phyloP scores from a whole-genome alignment of 2,329 filamentous ascomycete species.

The Elsinoe australis region DNA sequence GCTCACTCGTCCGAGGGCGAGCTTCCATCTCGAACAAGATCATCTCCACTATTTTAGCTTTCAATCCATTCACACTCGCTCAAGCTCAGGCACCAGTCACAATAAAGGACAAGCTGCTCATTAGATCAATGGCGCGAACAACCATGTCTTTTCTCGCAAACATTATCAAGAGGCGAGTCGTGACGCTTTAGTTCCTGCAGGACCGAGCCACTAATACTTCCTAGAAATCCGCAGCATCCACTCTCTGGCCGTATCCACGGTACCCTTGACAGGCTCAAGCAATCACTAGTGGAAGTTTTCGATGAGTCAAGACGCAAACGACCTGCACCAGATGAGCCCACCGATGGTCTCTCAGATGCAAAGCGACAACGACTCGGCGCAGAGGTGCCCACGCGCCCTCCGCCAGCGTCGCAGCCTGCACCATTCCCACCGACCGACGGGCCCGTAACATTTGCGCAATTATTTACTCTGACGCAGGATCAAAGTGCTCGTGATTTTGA shows the following conservation, averaged over 20 bases:
- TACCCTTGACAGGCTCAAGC: conserved; percentile 74
- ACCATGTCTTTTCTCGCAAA: conserved; percentile 76
- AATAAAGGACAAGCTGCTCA: conserved; percentile 68
- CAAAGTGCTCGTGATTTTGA: conserved; percentile 70
- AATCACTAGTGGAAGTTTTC: conserved; percentile 67
- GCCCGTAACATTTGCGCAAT: conserved; percentile 67
- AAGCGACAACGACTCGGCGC: conserved; percentile 70
- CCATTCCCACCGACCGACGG: conserved; percentile 58
- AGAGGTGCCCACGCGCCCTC: conserved; percentile 33
- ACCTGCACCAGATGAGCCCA: conserved; percentile 60
- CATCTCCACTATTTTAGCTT: conserved; percentile 74
- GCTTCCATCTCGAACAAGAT: conserved; percentile 79
- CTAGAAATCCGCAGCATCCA: conserved; percentile 71
- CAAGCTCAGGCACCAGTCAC: conserved; percentile 60
- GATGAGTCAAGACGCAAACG: conserved; percentile 76
- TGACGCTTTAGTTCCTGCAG: background rate
- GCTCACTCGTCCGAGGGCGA: conserved; percentile 72
- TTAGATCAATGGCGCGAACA: conserved; percentile 93
- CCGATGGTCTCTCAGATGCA: conserved; percentile 62
- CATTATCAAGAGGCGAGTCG: conserved; percentile 63
- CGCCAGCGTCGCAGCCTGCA: conserved; percentile 34
- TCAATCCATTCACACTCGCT: conserved; percentile 81
- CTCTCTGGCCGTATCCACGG: conserved; percentile 72
- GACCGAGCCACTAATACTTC: conserved; percentile 4
- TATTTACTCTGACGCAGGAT: conserved; percentile 80